These are phyloP conservation scores for Arthrinium phaeospermum DNA, from an alignment of 2,329 filamentous ascomycete genomes.

Conservation along the genomic window DNA sequence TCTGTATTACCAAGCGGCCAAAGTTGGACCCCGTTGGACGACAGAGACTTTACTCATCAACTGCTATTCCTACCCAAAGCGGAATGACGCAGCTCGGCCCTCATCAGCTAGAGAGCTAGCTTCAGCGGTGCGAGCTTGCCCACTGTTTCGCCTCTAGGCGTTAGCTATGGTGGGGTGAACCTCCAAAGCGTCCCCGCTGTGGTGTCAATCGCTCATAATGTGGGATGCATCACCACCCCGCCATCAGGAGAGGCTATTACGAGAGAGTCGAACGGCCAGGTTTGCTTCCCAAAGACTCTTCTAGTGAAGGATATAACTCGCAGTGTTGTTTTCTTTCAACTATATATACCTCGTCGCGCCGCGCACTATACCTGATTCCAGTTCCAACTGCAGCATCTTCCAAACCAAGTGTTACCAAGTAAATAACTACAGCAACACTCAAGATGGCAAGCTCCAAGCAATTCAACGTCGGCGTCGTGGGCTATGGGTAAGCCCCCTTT, in stretches of 20 bases:
- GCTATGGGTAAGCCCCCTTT: conserved; percentile 53
- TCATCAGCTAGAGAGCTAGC: background rate
- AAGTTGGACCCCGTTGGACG: background rate
- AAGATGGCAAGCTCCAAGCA: conserved; percentile 37
- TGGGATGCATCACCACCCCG: conserved; percentile 5
- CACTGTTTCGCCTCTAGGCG: background rate
- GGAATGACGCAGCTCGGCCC: background rate
- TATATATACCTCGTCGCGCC: background rate
- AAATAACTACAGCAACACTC: background rate
- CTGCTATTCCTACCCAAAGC: conserved; percentile 18
- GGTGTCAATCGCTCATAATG: conserved; percentile 3
- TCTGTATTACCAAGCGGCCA: background rate
- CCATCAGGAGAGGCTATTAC: conserved; percentile 6
- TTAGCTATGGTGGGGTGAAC: background rate
- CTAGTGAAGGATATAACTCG: background rate
- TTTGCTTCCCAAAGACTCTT: background rate
- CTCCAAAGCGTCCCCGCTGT: background rate
- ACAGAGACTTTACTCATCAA: background rate
- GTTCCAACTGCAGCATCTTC: background rate
- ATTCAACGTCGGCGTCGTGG: conserved; percentile 57
- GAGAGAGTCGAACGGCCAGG: background rate
- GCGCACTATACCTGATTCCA: too few species aligned
- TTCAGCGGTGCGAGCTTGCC: background rate
- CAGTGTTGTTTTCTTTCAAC: background rate
- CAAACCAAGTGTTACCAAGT: background rate